Conservation (phyloP, 2,329 filamentous ascomycete species). For the Exophiala sp. region DNA sequence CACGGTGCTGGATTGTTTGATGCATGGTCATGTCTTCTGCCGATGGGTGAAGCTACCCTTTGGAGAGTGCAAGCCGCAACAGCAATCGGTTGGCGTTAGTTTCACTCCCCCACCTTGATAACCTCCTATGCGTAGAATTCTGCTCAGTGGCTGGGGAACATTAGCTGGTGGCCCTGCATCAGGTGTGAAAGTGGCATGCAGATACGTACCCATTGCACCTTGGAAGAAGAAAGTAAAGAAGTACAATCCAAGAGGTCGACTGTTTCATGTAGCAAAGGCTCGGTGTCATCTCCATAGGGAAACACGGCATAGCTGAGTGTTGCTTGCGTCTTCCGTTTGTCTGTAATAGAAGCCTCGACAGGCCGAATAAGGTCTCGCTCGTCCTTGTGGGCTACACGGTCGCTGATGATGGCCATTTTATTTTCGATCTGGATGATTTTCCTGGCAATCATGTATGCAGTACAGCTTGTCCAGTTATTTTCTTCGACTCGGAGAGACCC, state of each 20-base stretch:
- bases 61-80: background rate
- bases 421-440: constrained; percentile 20
- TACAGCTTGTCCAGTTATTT: constrained; percentile 24
- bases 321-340: constrained; percentile 10
- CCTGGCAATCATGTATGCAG: constrained; percentile 18
- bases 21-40: constrained; percentile 1
- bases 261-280: constrained; percentile 9
- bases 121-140: constrained; percentile 20
- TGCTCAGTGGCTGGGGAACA: constrained; percentile 9
- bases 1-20: too few relatives aligned
- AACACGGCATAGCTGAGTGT: constrained; percentile 7
- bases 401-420: constrained; percentile 7
- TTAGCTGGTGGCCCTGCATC: background rate
- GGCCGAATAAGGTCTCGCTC: constrained; percentile 17
- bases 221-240: background rate
- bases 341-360: constrained; percentile 15
- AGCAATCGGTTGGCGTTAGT: constrained; percentile 5
- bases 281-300: constrained; percentile 8
- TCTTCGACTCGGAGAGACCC: constrained; percentile 9
- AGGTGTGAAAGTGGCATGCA: background rate
- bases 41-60: constrained; percentile 2
- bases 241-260: constrained; percentile 11
- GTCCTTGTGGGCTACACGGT: constrained; percentile 1
- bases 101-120: constrained; percentile 12
- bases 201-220: constrained; percentile 10